Conservation (phyloP, 2,329 filamentous ascomycete species). For the Ophiostoma perfectum region DNA sequence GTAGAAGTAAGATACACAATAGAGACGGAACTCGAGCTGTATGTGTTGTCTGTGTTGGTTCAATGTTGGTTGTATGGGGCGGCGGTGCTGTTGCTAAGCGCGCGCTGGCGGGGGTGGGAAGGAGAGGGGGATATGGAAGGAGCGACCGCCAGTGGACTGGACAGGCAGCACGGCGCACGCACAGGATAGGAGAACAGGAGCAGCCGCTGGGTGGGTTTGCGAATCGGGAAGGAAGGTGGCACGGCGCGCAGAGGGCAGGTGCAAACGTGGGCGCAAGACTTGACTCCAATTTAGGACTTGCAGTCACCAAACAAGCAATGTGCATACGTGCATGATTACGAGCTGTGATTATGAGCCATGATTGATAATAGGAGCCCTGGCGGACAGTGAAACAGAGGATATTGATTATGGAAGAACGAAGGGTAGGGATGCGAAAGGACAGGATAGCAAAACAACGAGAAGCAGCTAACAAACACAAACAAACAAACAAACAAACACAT, state of each 20-base stretch:
- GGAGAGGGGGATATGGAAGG: conserved; percentile 8
- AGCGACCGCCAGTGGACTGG: background rate
- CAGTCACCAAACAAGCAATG: background rate
- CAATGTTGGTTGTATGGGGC: conserved; percentile 7
- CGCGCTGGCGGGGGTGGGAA: conserved; percentile 16
- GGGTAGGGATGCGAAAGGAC: no score
- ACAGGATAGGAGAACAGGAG: background rate
- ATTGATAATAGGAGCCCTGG: background rate
- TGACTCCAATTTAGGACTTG: background rate
- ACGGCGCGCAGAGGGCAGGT: background rate
- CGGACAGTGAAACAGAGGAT: no score
- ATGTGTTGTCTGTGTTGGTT: background rate
- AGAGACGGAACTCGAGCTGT: no score
- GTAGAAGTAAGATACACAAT: no score
- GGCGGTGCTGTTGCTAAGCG: conserved; percentile 20
- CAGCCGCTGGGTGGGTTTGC: background rate
- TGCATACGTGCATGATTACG: background rate
- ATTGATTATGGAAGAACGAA: no score
- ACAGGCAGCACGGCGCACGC: no score
- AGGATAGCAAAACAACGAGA: no score
- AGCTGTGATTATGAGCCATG: background rate
- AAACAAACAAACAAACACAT: no score
- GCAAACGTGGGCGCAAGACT: background rate
- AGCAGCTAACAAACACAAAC: no score
- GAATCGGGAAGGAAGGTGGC: background rate